phyloP scores from a whole-genome alignment of 2,329 filamentous ascomycete species.

The Plectosphaerella sp. region DNA sequence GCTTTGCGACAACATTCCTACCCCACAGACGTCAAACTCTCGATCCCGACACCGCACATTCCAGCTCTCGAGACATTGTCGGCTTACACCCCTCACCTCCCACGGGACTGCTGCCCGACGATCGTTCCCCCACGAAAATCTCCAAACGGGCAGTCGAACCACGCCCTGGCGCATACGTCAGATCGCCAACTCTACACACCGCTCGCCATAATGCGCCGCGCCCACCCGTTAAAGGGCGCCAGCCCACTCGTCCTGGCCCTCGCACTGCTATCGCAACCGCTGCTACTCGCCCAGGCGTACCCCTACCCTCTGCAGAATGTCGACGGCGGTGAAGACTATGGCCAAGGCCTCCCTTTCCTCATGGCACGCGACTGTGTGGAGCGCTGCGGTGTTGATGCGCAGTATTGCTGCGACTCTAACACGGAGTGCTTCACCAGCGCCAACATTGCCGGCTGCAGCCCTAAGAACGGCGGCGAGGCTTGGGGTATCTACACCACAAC shows the following conservation, averaged over 20 bases:
- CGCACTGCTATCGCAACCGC: conserved; percentile 29
- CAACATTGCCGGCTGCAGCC: conserved; percentile 46
- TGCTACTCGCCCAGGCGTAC: conserved; percentile 29
- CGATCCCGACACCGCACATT: background rate
- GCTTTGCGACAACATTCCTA: conserved; percentile 5
- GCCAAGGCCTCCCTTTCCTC: conserved; percentile 45
- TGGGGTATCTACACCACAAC: conserved; percentile 46
- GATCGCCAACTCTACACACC: conserved; percentile 27
- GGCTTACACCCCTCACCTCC: background rate
- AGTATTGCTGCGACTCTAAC: conserved; percentile 48
- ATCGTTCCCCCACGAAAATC: too few species aligned
- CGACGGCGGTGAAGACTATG: conserved; percentile 39
- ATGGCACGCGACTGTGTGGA: conserved; percentile 43
- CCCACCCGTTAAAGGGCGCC: conserved; percentile 4
- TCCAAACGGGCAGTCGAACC: too few species aligned
- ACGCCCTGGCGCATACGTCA: too few species aligned
- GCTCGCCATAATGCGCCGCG: conserved; percentile 15
- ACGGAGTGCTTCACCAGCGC: conserved; percentile 47
- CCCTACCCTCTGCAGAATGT: conserved; percentile 37
- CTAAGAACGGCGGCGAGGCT: conserved; percentile 24
- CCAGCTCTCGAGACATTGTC: too few species aligned
- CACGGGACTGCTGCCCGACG: background rate
- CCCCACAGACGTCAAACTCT: background rate
- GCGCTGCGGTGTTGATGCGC: conserved; percentile 50
- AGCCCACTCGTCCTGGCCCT: conserved; percentile 17